Evolutionary conservation across 2,329 filamentous ascomycete genomes (phyloP).

Genomic region (Pseudodiploospora longispora): DNA sequence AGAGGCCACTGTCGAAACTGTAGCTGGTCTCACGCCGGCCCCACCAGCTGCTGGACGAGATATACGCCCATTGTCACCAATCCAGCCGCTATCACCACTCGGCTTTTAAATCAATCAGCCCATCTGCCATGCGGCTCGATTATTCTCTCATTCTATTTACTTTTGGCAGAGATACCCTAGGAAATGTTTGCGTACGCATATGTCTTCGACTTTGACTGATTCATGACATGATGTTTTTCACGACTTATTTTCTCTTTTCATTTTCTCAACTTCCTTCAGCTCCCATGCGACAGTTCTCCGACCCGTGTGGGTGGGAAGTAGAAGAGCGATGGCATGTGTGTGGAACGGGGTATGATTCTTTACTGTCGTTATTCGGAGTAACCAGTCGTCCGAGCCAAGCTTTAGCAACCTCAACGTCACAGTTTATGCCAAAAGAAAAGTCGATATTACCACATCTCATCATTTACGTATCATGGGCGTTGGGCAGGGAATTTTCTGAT

Average conservation of each 20-base stretch:
- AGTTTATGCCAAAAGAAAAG: no score
- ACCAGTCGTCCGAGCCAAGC: no score
- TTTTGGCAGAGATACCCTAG: constrained; percentile 9
- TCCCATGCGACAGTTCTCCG: no score
- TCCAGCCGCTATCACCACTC: constrained; percentile 57
- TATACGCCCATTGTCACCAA: constrained; percentile 53
- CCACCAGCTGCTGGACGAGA: constrained; percentile 26
- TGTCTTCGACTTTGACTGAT: constrained; percentile 12
- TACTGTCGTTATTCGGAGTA: no score
- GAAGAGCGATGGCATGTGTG: no score
- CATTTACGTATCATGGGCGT: no score
- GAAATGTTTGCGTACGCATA: not conserved
- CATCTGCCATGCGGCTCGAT: constrained; percentile 18
- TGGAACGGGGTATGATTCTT: no score
- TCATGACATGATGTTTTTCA: constrained; percentile 28
- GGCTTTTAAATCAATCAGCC: constrained; percentile 37
- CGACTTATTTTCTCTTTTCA: constrained; percentile 15
- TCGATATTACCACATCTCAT: no score
- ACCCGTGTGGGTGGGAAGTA: no score
- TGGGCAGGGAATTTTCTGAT: no score
- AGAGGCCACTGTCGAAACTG: not conserved
- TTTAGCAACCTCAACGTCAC: no score
- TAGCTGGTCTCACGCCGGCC: constrained; percentile 8
- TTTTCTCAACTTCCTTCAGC: not conserved
- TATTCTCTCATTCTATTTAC: constrained; percentile 1